phyloP scores from a whole-genome alignment of 352 stramenopile genomes.

The Globisporangium spinosum region DNA sequence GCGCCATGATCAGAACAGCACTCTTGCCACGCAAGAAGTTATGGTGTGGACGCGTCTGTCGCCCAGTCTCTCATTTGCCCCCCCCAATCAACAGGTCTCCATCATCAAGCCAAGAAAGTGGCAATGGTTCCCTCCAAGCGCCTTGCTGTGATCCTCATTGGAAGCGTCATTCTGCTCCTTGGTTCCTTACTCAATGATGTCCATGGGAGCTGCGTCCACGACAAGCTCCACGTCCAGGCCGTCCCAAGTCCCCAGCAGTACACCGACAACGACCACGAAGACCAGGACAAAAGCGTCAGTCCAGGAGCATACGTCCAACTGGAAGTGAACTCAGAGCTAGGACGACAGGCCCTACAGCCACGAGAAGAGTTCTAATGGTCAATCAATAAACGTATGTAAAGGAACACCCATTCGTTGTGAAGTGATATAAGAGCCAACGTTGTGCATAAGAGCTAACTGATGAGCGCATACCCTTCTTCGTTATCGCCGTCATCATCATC shows the following conservation, averaged over 20 bases:
- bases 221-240: neutral
- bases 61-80: no score
- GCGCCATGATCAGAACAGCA: neutral
- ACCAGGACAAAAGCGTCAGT: neutral
- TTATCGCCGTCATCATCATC: neutral
- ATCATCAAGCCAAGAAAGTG: no score
- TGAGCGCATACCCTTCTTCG: constrained; percentile 3
- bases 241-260: neutral
- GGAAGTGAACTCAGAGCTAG: neutral
- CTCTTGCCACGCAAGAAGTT: neutral
- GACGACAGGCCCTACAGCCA: neutral
- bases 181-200: neutral
- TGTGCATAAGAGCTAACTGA: neutral
- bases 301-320: neutral
- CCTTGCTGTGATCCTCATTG: neutral
- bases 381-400: neutral
- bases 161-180: neutral
- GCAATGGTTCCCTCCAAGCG: neutral
- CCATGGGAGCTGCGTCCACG: constrained; percentile 1
- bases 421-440: neutral
- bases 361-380: neutral
- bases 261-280: neutral
- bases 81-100: no score
- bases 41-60: no score
- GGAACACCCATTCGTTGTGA: neutral